These are phyloP conservation scores for Phytophthora pluvialis DNA, from an alignment of 352 stramenopile species.

Conservation along the genomic window DNA sequence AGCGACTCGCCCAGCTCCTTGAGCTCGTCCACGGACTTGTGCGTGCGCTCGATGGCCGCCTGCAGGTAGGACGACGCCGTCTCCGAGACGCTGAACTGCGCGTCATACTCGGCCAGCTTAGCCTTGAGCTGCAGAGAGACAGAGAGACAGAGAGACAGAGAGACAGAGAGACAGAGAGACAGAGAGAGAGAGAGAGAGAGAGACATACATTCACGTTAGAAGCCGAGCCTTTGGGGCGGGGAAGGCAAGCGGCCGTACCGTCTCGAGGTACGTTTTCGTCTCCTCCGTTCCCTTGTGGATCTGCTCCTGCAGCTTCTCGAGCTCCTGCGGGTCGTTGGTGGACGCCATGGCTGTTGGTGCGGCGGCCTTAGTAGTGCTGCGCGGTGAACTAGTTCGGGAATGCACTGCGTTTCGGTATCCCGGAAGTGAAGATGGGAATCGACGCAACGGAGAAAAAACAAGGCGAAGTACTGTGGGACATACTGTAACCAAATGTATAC, in stretches of 20 bases:
- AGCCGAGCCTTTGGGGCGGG: not conserved
- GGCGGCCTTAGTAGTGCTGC: not conserved
- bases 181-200: not conserved
- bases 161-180: not conserved
- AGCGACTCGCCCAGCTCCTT: conserved; percentile 62
- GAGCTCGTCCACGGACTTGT: conserved; percentile 79
- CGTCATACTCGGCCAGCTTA: conserved; percentile 67
- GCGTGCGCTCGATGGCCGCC: conserved; percentile 64
- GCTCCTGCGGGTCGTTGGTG: conserved; percentile 35
- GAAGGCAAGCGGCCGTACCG: conserved; percentile 26
- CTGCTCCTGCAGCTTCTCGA: conserved; percentile 73
- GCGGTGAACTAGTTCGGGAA: conserved; percentile 1
- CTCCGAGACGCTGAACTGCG: conserved; percentile 74
- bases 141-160: not conserved
- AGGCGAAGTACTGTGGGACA: not conserved
- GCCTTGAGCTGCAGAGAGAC: conserved; percentile 44
- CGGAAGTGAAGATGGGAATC: conserved; percentile 15
- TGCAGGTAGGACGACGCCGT: conserved; percentile 74
- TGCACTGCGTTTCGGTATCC: conserved; percentile 1
- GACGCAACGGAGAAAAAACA: conserved; percentile 18
- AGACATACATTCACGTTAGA: not conserved
- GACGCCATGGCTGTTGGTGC: conserved; percentile 22
- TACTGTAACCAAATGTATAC: not conserved
- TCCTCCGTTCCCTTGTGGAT: conserved; percentile 74
- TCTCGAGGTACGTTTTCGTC: conserved; percentile 76